These are phyloP conservation scores for Verticillium tricorpus DNA, from an alignment of 2,329 filamentous ascomycete species.

Conservation along the genomic window DNA sequence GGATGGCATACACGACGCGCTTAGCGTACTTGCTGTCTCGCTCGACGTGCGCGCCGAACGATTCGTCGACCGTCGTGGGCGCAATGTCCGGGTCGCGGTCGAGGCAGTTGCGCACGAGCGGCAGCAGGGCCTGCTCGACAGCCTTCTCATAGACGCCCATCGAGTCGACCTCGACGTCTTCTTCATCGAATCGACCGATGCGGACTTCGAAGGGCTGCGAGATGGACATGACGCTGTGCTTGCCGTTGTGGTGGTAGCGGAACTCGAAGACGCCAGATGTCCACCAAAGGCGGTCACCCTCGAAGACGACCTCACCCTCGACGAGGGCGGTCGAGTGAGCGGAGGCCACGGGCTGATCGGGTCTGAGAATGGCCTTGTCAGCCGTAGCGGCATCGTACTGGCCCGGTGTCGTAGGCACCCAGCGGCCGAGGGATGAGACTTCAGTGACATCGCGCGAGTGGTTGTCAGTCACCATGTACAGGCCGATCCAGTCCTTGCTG, in stretches of 20 bases:
- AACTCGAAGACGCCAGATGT: conserved; percentile 95
- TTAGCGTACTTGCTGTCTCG: conserved; percentile 84
- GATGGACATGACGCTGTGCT: conserved; percentile 90
- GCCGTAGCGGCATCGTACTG: conserved; percentile 71
- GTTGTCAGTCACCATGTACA: conserved; percentile 96
- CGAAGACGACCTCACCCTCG: conserved; percentile 79
- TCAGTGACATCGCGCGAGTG: conserved; percentile 78
- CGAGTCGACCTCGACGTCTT: conserved; percentile 59
- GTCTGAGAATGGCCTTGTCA: conserved; percentile 70
- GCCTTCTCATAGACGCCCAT: conserved; percentile 61
- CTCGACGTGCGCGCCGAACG: conserved; percentile 81
- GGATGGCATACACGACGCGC: conserved; percentile 88
- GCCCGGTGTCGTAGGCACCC: conserved; percentile 75
- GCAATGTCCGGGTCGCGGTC: conserved; percentile 90
- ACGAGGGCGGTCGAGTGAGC: conserved; percentile 55
- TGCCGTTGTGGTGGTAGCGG: conserved; percentile 90
- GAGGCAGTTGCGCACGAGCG: conserved; percentile 85
- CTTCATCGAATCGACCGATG: conserved; percentile 74
- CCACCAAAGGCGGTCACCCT: conserved; percentile 96
- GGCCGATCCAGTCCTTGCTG: conserved; percentile 89
- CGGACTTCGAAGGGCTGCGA: conserved; percentile 90
- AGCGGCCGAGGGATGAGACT: conserved; percentile 81
- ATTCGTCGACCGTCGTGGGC: conserved; percentile 71
- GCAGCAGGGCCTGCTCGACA: conserved; percentile 73
- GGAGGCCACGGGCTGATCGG: conserved; percentile 55